Percentiles rank a stretch among this genome's conserved stretches.
Conservation (phyloP, 106 monocot species). For the Allium sativum region DNA sequence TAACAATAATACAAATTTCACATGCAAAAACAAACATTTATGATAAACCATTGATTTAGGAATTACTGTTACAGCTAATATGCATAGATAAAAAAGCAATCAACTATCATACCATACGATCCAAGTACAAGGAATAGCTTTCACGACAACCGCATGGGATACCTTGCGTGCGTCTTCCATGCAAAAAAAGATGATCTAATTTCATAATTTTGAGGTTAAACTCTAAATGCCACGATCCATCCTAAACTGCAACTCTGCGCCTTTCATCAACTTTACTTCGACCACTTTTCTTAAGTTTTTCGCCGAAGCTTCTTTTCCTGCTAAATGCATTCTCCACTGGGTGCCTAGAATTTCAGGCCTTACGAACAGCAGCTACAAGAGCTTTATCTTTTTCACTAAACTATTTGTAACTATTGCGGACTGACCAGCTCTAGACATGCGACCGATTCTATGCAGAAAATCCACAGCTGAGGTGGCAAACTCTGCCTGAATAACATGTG, state of each 20-base stretch:
- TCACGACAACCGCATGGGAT: too few species aligned
- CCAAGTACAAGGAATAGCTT: too few species aligned
- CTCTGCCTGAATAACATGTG: conserved; percentile 98
- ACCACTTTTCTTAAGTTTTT: conserved; percentile 75
- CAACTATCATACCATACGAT: too few species aligned
- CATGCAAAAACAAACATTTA: too few species aligned
- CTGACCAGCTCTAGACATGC: conserved; percentile 90
- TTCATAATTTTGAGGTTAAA: background rate
- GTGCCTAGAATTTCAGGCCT: conserved; percentile 38
- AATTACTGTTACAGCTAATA: too few species aligned
- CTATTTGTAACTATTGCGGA: conserved; percentile 74
- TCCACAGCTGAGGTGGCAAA: conserved; percentile 90
- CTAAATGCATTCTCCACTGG: conserved; percentile 97
- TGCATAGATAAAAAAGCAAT: too few species aligned
- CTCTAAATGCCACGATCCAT: background rate
- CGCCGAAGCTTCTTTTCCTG: conserved; percentile 91
- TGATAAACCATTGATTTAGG: too few species aligned
- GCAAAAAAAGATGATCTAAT: too few species aligned
- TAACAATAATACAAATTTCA: too few species aligned
- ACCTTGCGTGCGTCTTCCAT: too few species aligned
- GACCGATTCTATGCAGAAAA: conserved; percentile 90
- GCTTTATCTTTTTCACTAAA: conserved; percentile 56
- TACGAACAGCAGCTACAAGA: conserved; percentile 66
- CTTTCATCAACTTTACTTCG: background rate
- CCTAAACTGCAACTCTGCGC: background rate